Base-by-base conservation (phyloP, 208 protist species). In the Trypanosoma theileri region DNA sequence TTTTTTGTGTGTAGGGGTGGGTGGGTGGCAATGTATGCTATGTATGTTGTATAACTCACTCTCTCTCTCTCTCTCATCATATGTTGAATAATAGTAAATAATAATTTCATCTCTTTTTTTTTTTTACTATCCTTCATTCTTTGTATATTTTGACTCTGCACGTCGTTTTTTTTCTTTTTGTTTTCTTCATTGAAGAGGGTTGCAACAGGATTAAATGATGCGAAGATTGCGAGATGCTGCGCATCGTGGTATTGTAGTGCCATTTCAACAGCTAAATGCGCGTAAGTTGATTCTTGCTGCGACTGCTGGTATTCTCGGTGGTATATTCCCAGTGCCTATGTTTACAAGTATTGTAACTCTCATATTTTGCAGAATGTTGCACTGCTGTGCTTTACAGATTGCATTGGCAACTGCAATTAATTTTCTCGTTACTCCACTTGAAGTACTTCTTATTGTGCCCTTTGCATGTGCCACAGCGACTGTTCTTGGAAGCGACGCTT, bases 271-370 rank as follows among this genome's bases (percentile, higher is more conserved):
- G 16, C 48, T 91, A 4, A 75, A 73, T 1, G 28, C 21, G 2
- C 16, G 16, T 0, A 71, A 85, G 46, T 48, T 84, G 12, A 0
- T 69, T 4, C 63, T 81, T 7, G 61, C 77, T n/a, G 31, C 77
- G 1, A 50, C 67, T 10, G 52, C 77, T 24, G 85, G 85, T 44
- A 14, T 87, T 7, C 28, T 83, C 0, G 77, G 79, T 4, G 86
- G 86, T 40, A 40, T 89, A 10, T 92, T 88, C 66, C 82, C 86
- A 0, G 51, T 92, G 4, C 86, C 86, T 1, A 45, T 87, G 14
- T 51, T 78, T 14, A 88, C 79, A 4, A 79, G 79, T 3, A 14
- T 84, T 13, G 69, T 69, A 3, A 84, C 82, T 6, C 17, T 86
- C 0, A 0, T 66, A 0, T 28, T 79, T 8, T 73, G 71, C 11